Base-by-base conservation (phyloP, 805 yeast species). In the Schwanniomyces yamadae region DNA sequence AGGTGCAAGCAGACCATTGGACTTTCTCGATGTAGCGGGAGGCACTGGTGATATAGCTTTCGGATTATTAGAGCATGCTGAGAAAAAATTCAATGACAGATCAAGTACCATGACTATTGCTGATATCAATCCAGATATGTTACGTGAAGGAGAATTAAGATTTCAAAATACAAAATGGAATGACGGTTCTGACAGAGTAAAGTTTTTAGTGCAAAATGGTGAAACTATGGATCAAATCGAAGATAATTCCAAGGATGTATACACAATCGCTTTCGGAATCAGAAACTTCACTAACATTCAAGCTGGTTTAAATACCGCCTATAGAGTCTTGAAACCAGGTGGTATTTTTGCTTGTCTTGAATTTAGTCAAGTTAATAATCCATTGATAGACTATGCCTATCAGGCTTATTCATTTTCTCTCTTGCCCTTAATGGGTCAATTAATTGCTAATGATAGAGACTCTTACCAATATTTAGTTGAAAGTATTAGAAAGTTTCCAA, bases 31-130 rank as follows among this genome's bases (percentile, higher is more conserved):
- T 61, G 98, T 93, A 39, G 99, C 99, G 18, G 99, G 99, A 41
- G 99, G 99, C 16, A 88, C 98, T 8, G 99, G 99, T 31, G 99
- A 93, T 56, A 91, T 93, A 62, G 99, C 99, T 1, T 88, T 88
- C 63, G 95, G 99, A 2, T 73, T 93, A 44, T 70, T 93, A 43
- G 96, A 89, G 52, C 96, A 93, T 62, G 98, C 98, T 7, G 80
- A 82, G 45, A 63, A 70, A 25, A 77, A 80, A 44, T 87, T 80
- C 55, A 82, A 84, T 39, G 99, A 93, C 63, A 72, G 62, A 24
- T 69, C 71, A 42, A 78, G 88, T 22, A 78, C 81, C 17, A 93
- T 93, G 93, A 87, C 90, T 6, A 78, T 93, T 32, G 95, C 88
- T 4, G 99, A 93, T 62, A 93, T 93, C 63, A 93, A 93, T 58